Conservation (phyloP, 2,329 filamentous ascomycete species). For the Calonectria multiphialidica region DNA sequence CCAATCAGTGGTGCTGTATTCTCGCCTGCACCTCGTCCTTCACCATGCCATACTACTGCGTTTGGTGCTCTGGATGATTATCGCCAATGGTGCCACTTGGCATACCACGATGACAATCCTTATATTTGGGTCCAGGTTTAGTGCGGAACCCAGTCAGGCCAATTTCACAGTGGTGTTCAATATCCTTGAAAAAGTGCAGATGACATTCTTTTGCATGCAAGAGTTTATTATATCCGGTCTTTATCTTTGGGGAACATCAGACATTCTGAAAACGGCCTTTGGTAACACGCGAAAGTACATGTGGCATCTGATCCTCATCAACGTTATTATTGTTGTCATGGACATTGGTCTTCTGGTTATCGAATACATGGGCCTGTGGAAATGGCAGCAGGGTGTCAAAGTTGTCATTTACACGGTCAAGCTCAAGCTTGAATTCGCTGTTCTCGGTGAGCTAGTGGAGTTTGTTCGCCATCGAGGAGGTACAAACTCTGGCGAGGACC, state of each 20-base stretch:
- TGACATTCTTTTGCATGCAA: not conserved
- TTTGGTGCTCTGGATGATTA: constrained; percentile 67
- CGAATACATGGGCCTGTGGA: constrained; percentile 21
- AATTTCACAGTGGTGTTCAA: constrained; percentile 38
- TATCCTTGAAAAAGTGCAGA: not conserved
- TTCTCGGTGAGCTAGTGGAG: constrained; percentile 50
- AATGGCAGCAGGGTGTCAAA: constrained; percentile 25
- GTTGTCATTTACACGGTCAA: constrained; percentile 39
- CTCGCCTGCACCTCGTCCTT: constrained; percentile 70
- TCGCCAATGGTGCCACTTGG: constrained; percentile 63
- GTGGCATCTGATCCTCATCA: constrained; percentile 30
- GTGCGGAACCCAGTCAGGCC: constrained; percentile 34
- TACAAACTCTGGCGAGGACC: not conserved
- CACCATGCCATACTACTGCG: constrained; percentile 60
- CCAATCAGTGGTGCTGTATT: constrained; percentile 71
- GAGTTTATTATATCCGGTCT: not conserved
- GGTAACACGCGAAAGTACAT: constrained; percentile 3
- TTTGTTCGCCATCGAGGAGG: constrained; percentile 43
- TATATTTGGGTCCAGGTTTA: constrained; percentile 62
- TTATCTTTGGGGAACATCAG: not conserved
- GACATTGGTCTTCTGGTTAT: constrained; percentile 30
- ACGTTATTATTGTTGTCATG: constrained; percentile 32
- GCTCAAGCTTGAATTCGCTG: constrained; percentile 52
- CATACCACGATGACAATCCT: constrained; percentile 67
- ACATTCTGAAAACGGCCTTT: constrained; percentile 1